Base-by-base conservation (phyloP, 2,329 filamentous ascomycete genomes). In the Moelleriella libera region DNA sequence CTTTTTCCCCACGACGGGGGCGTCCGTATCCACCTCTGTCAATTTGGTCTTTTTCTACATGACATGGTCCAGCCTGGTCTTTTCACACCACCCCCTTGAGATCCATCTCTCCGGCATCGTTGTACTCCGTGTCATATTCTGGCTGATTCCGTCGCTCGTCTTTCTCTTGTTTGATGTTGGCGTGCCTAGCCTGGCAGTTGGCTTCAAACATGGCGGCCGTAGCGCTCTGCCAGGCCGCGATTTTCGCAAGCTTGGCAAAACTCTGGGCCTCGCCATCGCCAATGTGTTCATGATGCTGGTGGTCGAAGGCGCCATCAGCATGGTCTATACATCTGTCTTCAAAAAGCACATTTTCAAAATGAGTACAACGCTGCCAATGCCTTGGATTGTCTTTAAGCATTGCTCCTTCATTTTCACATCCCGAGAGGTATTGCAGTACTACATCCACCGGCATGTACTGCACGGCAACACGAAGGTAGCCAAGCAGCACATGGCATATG, bases 11-110 rank as follows among this genome's bases (percentile, higher is more conserved):
- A 69, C 74, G 44, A 61, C 80, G 49, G 49, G 47, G 3, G 75
- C 78, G 6, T 83, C 84, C 6, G 88, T 83, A 68, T 82, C 72
- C 11, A 90, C 88, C 1, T 88, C 82, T 1, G 70, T 94, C 52
- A 95, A 92, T 62, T 68, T 94, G 29, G 68, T 94, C 52, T 89
- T 94, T 69, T 92, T 95, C 65, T 90, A 88, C 63, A 76, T 94
- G 68, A 90, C 86, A 55, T 95, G 88, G 88, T 80, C 80, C 5
- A 90, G 86, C 0, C 74, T 96, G 32, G 79, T 94, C 40, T 69
- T 90, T 3, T 84, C 83, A 6, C 84, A 94, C 57, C 73, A 82
- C 1, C 80, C 85, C 0, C 69, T 92, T 12, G 76, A 78, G 49
- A 78, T 95, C 49, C 87, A 94, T 61, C 61, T 92, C 1, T 69